A percentile compares a stretch with the other conserved stretches of the same genome.
Evolutionary conservation across 2,329 filamentous ascomycete species (phyloP).

Genomic region (Cordyceps pruinosa): DNA sequence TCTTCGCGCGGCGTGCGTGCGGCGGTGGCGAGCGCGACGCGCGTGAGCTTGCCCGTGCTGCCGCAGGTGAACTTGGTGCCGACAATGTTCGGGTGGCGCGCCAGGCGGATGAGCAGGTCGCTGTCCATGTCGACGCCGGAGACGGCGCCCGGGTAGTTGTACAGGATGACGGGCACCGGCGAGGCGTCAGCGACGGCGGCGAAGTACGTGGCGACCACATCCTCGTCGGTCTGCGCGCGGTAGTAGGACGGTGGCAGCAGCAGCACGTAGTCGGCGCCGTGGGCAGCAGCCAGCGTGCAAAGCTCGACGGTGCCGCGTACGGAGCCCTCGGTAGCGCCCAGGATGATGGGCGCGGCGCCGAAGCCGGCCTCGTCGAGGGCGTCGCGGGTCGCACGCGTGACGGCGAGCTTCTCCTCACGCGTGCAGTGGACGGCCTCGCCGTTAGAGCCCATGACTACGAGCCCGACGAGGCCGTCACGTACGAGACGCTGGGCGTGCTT

Average conservation of each 20-base stretch:
- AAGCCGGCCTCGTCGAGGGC: conserved; percentile 78
- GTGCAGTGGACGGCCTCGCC: conserved; percentile 84
- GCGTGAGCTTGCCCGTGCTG: conserved; percentile 82
- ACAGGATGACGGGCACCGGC: conserved; percentile 72
- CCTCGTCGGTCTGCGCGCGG: conserved; percentile 67
- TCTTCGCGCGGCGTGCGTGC: conserved; percentile 58
- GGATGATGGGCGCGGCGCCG: conserved; percentile 67
- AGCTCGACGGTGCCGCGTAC: conserved; percentile 75
- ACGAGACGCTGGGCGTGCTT: conserved; percentile 74
- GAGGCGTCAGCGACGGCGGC: conserved; percentile 66
- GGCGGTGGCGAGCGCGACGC: conserved; percentile 65
- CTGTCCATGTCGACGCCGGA: conserved; percentile 86
- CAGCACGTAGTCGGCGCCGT: conserved; percentile 73
- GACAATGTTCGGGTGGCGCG: conserved; percentile 73
- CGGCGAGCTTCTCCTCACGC: conserved; percentile 65
- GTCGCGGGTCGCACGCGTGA: conserved; percentile 71
- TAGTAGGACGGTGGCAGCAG: conserved; percentile 81
- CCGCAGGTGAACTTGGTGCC: conserved; percentile 91
- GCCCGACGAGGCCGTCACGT: conserved; percentile 68
- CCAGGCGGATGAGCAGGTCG: conserved; percentile 74
- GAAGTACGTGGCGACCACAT: conserved; percentile 67
- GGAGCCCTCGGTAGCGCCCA: conserved; percentile 75
- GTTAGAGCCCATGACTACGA: conserved; percentile 86
- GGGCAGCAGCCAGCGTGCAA: conserved; percentile 56
- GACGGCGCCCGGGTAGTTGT: conserved; percentile 88